Conservation (phyloP, 306 rosid species). For the Prinsepia uniflora region DNA sequence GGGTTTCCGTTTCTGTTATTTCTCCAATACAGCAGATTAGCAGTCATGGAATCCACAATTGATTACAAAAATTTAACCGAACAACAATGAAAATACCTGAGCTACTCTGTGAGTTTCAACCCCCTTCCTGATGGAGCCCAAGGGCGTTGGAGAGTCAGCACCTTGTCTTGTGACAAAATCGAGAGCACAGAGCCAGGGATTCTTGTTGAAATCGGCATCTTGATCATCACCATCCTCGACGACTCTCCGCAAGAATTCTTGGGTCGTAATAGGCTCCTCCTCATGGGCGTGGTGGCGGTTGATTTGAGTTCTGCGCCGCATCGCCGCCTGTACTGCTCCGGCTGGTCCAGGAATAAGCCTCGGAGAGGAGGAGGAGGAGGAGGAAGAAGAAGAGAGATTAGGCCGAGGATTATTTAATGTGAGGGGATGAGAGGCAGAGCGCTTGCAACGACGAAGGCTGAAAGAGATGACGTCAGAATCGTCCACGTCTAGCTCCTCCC, state of each 20-base stretch:
- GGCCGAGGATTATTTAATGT: neutral
- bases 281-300: conserved; percentile 4
- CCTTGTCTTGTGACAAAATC: conserved; percentile 38
- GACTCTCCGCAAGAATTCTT: conserved; percentile 56
- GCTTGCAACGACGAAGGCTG: conserved; percentile 47
- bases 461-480: conserved; percentile 48
- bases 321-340: conserved; percentile 64
- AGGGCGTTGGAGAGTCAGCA: conserved; percentile 25
- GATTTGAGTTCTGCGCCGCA: conserved; percentile 42
- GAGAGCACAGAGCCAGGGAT: conserved; percentile 59
- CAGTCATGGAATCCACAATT: neutral
- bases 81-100: conserved; percentile 27
- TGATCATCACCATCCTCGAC: conserved; percentile 35
- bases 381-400: neutral
- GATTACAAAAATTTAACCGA: neutral
- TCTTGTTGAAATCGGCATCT: conserved; percentile 37
- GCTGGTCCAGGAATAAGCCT: conserved; percentile 79
- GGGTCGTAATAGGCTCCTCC: conserved; percentile 50
- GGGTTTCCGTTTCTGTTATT: neutral
- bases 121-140: conserved; percentile 52
- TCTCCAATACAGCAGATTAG: neutral
- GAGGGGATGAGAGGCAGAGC: conserved; percentile 22
- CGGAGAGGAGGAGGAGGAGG: conserved; percentile 2
- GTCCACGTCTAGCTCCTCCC: conserved; percentile 63
- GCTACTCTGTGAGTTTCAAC: conserved; percentile 27